These are phyloP conservation scores for Vigna radiata DNA, from an alignment of 306 rosid genomes.

Conservation along the genomic window DNA sequence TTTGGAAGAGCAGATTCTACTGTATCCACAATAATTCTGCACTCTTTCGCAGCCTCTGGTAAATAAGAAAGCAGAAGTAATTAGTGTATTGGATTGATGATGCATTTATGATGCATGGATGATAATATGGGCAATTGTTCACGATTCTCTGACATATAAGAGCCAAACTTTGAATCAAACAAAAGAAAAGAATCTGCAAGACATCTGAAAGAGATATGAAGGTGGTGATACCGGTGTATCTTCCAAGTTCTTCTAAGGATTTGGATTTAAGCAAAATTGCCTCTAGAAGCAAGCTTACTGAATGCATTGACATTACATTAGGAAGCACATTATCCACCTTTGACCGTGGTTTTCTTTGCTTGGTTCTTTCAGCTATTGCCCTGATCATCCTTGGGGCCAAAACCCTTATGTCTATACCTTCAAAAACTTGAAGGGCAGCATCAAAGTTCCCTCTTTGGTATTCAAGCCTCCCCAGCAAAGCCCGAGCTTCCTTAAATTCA, in stretches of 20 bases:
- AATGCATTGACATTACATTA: conserved; percentile 89
- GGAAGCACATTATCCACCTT: conserved; percentile 60
- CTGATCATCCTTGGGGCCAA: conserved; percentile 77
- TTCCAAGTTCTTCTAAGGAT: conserved; percentile 78
- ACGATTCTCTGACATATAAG: conserved; percentile 24
- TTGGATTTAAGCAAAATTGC: conserved; percentile 90
- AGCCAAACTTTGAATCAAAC: conserved; percentile 28
- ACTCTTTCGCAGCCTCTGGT: conserved; percentile 85
- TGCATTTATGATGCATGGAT: conserved; percentile 32
- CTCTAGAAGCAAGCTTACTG: conserved; percentile 90
- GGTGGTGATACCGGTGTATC: conserved; percentile 59
- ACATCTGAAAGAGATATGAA: conserved; percentile 25
- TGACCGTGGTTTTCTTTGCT: conserved; percentile 60
- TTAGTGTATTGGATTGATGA: neutral
- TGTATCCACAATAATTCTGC: conserved; percentile 82
- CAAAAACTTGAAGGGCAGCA: conserved; percentile 92
- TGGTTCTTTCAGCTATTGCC: conserved; percentile 72
- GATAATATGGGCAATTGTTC: conserved; percentile 8
- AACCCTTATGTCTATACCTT: conserved; percentile 74
- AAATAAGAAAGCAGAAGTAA: conserved; percentile 44
- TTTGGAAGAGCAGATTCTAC: conserved; percentile 80
- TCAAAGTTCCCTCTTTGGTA: conserved; percentile 89
- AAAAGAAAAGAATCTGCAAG: conserved; percentile 31
- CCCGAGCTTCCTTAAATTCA: conserved; percentile 86
- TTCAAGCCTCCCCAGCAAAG: conserved; percentile 95